phyloP scores from a whole-genome alignment of 768 basidiomycete genomes.

The Filobasidium floriforme region DNA sequence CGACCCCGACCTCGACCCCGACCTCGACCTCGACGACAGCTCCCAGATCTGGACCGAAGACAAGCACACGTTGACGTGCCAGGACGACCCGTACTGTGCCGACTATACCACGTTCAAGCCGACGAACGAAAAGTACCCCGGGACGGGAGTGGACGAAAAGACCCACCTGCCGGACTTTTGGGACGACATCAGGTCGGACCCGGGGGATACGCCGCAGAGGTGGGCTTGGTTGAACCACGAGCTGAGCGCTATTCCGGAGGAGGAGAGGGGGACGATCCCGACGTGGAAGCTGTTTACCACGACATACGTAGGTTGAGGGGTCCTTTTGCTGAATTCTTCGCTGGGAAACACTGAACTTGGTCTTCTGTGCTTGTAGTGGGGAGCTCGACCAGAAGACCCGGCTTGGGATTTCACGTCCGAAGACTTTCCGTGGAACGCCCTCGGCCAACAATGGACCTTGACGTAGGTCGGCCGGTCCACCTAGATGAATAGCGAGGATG shows the following conservation, averaged over 20 bases:
- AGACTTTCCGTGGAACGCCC: conserved; percentile 37
- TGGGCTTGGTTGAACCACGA: conserved; percentile 27
- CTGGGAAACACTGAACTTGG: too few species aligned
- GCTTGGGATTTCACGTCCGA: conserved; percentile 33
- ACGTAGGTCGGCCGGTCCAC: conserved; percentile 27
- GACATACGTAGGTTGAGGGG: conserved; percentile 41
- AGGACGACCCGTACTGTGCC: conserved; percentile 41
- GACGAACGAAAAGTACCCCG: conserved; percentile 20
- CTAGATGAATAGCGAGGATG: too few species aligned
- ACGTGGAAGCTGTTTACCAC: conserved; percentile 34
- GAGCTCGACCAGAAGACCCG: conserved; percentile 30
- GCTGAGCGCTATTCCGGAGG: conserved; percentile 29
- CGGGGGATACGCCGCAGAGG: conserved; percentile 9
- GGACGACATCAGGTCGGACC: conserved; percentile 17
- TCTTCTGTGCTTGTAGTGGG: too few species aligned
- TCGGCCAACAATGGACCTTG: conserved; percentile 39
- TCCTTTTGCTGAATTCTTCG: too few species aligned
- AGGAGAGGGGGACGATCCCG: conserved; percentile 40
- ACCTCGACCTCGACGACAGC: conserved; percentile 13
- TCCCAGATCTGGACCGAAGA: conserved; percentile 35
- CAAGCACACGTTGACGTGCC: conserved; percentile 32
- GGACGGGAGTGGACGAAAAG: conserved; percentile 8
- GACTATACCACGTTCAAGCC: conserved; percentile 19
- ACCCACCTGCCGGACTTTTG: conserved; percentile 13
- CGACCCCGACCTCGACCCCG: conserved; percentile 2